Base-by-base conservation (phyloP, 2,329 filamentous ascomycete genomes). In the Furcasterigmium furcatum region DNA sequence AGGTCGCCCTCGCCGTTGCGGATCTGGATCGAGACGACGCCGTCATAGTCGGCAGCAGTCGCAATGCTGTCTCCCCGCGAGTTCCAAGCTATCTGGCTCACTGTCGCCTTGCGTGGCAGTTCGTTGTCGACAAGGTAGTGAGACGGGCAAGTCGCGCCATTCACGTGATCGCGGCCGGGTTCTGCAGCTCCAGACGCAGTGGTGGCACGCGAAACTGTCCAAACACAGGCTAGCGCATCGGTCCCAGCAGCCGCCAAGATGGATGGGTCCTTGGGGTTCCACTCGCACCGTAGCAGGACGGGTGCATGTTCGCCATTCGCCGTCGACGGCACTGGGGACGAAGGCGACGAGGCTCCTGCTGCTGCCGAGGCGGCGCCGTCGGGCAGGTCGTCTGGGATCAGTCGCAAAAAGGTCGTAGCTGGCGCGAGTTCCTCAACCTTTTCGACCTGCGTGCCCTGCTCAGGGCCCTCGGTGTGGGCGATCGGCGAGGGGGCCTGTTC, bases 211-310 rank as follows among this genome's bases (percentile, higher is more conserved):
- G 77, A 75, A 55, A 85, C 65, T 51, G 77, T 83, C 81, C 82
- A 85, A 68, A 85, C 74, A 53, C 81, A 80, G 72, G 81, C 82
- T 79, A 85, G 79, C 67, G 81, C 79, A 72, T 85, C 82, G 63
- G 80, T 84, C 58, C 82, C 82, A 70, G 79, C 80, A 73, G 80
- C 80, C 65, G 80, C 82, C 73, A 85, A 73, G 67, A 82, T 70
- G 49, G 76, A 79, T 63, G 81, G 77, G 71, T 85, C 76, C 65
- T 64, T 73, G 55, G 82, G 82, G 72, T 79, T 84, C 79, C 80
- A 85, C 73, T 83, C 79, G 75, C 81, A 84, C 66, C 84, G 80
- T 70, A 85, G 73, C 65, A 85, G 68, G 58, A 83, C 74, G 61
- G 81, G 79, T 65, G 72, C 71, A 58, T 74, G 78, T 60, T 80